phyloP scores from a whole-genome alignment of 495 filamentous ascomycete genomes.

The Aspergillus steynii region DNA sequence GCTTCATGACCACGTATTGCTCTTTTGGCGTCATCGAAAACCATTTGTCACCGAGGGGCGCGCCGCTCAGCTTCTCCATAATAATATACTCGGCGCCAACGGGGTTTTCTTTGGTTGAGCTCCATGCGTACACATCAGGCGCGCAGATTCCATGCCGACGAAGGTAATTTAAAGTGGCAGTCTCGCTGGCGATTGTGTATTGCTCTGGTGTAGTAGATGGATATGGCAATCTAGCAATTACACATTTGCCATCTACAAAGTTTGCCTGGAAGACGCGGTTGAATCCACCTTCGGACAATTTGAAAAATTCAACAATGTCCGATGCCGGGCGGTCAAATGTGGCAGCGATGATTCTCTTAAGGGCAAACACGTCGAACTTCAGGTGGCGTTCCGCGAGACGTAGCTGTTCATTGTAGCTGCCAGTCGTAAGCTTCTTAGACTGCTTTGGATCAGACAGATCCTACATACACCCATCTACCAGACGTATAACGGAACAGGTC shows the following conservation, averaged over 20 bases:
- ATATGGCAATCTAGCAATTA: constrained; percentile 32
- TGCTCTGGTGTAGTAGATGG: constrained; percentile 25
- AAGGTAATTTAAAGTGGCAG: constrained; percentile 38
- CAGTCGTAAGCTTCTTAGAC: constrained; percentile 1
- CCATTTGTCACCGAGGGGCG: constrained; percentile 26
- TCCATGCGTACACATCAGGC: constrained; percentile 23
- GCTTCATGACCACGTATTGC: constrained; percentile 25
- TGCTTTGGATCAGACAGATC: background rate
- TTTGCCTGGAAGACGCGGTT: constrained; percentile 26
- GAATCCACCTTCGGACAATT: constrained; percentile 34
- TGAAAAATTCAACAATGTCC: constrained; percentile 20
- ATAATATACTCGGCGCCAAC: constrained; percentile 31
- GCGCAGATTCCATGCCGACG: constrained; percentile 24
- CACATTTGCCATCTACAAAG: constrained; percentile 21
- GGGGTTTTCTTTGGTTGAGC: constrained; percentile 20
- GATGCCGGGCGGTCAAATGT: constrained; percentile 7
- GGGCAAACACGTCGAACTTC: constrained; percentile 25
- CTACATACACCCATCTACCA: constrained; percentile 23
- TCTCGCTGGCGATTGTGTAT: constrained; percentile 35
- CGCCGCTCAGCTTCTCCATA: constrained; percentile 26
- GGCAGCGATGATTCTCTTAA: constrained; percentile 16
- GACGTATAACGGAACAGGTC: constrained; percentile 21
- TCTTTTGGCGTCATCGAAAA: constrained; percentile 25
- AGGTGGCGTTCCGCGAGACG: constrained; percentile 22
- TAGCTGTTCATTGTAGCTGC: constrained; percentile 23